These are phyloP conservation scores for Bremia lactucae DNA, from an alignment of 352 stramenopile species.

Conservation along the genomic window DNA sequence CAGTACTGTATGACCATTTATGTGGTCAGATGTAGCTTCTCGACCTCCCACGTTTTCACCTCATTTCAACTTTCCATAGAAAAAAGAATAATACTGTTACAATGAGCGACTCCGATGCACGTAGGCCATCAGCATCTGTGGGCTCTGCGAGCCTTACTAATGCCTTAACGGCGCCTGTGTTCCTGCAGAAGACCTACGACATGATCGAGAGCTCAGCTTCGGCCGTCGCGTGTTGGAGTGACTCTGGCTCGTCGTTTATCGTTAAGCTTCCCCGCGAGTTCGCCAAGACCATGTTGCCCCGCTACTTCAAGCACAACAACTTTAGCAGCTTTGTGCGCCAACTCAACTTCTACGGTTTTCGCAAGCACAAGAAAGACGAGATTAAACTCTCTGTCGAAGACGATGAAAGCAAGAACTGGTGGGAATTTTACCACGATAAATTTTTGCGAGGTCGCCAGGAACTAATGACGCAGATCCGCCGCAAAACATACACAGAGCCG, in stretches of 20 bases:
- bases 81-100: constrained; percentile 20
- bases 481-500: constrained; percentile 82
- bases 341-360: constrained; percentile 92
- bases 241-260: constrained; percentile 79
- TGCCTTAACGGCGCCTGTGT: constrained; percentile 46
- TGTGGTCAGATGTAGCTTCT: constrained; percentile 14
- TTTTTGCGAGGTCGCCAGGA: constrained; percentile 80
- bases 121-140: constrained; percentile 15
- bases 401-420: constrained; percentile 81
- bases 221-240: constrained; percentile 69
- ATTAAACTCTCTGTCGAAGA: constrained; percentile 66
- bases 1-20: too few relatives aligned
- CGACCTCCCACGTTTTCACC: constrained; percentile 2
- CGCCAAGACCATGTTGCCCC: constrained; percentile 81
- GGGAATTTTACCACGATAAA: constrained; percentile 89
- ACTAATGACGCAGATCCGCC: constrained; percentile 80
- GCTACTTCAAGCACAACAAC: constrained; percentile 94
- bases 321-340: constrained; percentile 90
- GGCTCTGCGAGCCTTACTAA: background rate
- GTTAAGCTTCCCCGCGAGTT: constrained; percentile 89
- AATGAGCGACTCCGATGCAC: constrained; percentile 29
- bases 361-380: constrained; percentile 88
- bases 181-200: constrained; percentile 90
- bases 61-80: constrained; percentile 26
- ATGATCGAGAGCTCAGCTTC: constrained; percentile 86